Conservation (phyloP, 805 yeast species). For the Teunomyces kruisii region DNA sequence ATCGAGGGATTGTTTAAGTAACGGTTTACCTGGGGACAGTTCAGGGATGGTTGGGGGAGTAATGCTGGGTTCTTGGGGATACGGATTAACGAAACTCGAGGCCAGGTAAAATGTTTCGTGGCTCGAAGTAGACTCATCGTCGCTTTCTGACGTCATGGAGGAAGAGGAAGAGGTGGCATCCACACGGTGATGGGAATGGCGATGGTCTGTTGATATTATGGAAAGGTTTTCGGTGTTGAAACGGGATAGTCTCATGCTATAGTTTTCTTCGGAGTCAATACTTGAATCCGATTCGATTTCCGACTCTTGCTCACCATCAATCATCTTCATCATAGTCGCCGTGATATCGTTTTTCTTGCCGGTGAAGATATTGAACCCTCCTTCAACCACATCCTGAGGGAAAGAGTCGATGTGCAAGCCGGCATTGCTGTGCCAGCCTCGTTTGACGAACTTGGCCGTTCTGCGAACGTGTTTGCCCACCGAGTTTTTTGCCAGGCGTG, state of each 20-base stretch:
- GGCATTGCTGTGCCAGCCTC: slow-evolving; percentile 3
- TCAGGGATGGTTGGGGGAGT: too few species aligned
- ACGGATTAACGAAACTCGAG: neutral
- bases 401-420: slow-evolving; percentile 1
- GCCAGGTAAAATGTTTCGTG: slow-evolving; percentile 1
- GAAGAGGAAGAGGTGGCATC: too few species aligned
- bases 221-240: slow-evolving; percentile 2
- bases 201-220: neutral
- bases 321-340: neutral
- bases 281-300: neutral
- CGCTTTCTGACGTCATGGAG: too few species aligned
- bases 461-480: slow-evolving; percentile 8
- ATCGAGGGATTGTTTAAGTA: neutral
- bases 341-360: slow-evolving; percentile 3
- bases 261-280: neutral
- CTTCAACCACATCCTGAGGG: slow-evolving; percentile 6
- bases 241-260: neutral
- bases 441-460: slow-evolving; percentile 4
- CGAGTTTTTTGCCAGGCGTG: slow-evolving; percentile 9
- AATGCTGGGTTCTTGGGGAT: too few species aligned
- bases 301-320: slow-evolving; percentile 3
- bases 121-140: neutral
- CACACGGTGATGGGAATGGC: neutral
- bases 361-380: slow-evolving; percentile 8
- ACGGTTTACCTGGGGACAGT: neutral